These are phyloP conservation scores for Euclidium syriacum DNA, from an alignment of 345 rosid species.

Conservation along the genomic window DNA sequence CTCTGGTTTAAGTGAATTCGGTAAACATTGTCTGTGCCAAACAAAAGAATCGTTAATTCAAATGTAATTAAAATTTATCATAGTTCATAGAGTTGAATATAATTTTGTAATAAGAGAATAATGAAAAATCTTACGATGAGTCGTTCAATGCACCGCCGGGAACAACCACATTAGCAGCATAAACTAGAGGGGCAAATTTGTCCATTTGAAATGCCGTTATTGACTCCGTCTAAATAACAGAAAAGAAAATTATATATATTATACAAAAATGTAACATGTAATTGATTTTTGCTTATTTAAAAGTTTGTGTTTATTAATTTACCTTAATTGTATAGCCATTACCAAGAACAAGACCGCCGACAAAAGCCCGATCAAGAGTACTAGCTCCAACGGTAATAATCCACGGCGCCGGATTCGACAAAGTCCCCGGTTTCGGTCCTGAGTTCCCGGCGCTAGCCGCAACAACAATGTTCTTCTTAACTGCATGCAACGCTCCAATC, in stretches of 20 bases:
- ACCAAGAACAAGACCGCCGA: slow-evolving; percentile 47
- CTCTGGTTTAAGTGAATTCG: slow-evolving; percentile 47
- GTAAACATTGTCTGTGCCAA: slow-evolving; percentile 59
- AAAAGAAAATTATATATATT: slow-evolving; percentile 9
- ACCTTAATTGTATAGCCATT: slow-evolving; percentile 55
- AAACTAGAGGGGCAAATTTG: slow-evolving; percentile 49
- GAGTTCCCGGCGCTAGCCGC: slow-evolving; percentile 63
- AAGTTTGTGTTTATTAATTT: not conserved
- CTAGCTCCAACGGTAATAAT: slow-evolving; percentile 77
- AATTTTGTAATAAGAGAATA: not conserved
- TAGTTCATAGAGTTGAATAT: not conserved
- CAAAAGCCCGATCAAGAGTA: slow-evolving; percentile 58
- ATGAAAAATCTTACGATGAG: slow-evolving; percentile 38
- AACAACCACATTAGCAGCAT: slow-evolving; percentile 51
- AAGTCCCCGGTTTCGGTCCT: slow-evolving; percentile 58
- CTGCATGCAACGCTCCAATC: slow-evolving; percentile 61
- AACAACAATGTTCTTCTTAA: slow-evolving; percentile 52
- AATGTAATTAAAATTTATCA: not conserved
- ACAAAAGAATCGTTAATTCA: not conserved
- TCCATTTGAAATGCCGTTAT: slow-evolving; percentile 44
- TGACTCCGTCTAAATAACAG: slow-evolving; percentile 49
- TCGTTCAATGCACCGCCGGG: slow-evolving; percentile 36
- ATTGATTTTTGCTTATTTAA: not conserved
- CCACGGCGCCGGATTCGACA: slow-evolving; percentile 78
- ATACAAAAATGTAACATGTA: not conserved